Evolutionary conservation across 495 filamentous ascomycete genomes (phyloP), one percentile per base, ranked within the genome.

Genomic region (Ascodesmis nigricans): DNA sequence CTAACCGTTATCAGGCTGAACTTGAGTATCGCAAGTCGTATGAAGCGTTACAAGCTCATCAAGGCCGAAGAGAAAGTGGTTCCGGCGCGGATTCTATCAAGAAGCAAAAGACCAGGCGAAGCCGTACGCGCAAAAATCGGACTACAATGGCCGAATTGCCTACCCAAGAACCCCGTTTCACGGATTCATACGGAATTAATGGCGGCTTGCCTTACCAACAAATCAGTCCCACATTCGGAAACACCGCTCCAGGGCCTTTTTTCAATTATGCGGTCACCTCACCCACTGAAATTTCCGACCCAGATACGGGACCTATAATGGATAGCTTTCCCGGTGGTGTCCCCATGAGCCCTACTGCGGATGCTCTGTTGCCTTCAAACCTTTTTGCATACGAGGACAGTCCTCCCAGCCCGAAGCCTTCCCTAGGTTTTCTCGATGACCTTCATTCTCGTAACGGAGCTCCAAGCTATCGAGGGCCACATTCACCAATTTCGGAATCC

Each of bases 321-420:
- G 45, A 53, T 9, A 43, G 53, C 35, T 55, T 70, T 26, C 65
- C 62, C 33, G 69, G 56, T 23, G 66, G 71, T 25, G 73, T 69
- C 13, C 74, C 78, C 20, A 75, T 87, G 53, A 84, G 78, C 43
- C 80, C 80, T 17, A 75, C 76, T 8, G 80, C 80, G 5, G 67
- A 77, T 31, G 62, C 73, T 15, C 59, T 87, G 17, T 57, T 91
- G 16, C 80, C 80, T 15, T 80, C 78, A 1, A 75, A 78, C 41
- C 68, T 91, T 35, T 70, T 91, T 42, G 55, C 75, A 2, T 68
- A 81, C 39, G 79, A 83, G 29, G 79, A 82, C 38, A 61, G 62
- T 4, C 64, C 69, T 11, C 56, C 62, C 53, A 60, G 63, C 56
- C 56, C 68, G 39, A 35, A 47, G 39, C 38, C 61, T 45, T 46